phyloP scores from a whole-genome alignment of 345 rosid species.

The Carallia brachiata region DNA sequence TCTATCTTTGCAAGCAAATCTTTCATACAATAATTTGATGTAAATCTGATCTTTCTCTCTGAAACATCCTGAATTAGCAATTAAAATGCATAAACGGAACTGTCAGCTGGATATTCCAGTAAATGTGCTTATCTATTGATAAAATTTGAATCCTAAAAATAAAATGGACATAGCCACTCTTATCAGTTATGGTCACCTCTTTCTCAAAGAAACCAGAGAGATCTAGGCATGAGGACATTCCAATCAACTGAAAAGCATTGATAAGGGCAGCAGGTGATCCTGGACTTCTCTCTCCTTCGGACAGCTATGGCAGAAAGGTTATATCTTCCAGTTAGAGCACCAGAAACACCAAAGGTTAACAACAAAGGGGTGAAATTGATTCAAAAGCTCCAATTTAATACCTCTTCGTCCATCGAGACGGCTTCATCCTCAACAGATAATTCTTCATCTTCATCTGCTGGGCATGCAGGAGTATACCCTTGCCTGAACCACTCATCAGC shows the following conservation, averaged over 20 bases:
- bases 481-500: conserved; percentile 74
- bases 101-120: not conserved
- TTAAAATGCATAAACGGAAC: not conserved
- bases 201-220: conserved; percentile 90
- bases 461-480: conserved; percentile 56
- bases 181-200: conserved; percentile 49
- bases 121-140: not conserved
- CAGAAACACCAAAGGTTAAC: not conserved
- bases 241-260: conserved; percentile 90
- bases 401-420: conserved; percentile 55
- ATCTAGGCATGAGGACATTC: conserved; percentile 94
- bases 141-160: not conserved
- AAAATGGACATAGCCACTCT: not conserved
- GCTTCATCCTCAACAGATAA: conserved; percentile 47
- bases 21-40: conserved; percentile 69
- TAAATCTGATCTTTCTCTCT: conserved; percentile 87
- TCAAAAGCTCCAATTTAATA: conserved; percentile 24
- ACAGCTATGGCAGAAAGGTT: conserved; percentile 39
- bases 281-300: conserved; percentile 46
- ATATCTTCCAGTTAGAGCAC: not conserved
- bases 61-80: conserved; percentile 56
- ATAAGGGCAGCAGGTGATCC: conserved; percentile 57
- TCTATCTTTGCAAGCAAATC: conserved; percentile 79
- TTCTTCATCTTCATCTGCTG: conserved; percentile 71
- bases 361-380: not conserved